phyloP scores from a whole-genome alignment of 768 basidiomycete genomes.

The Coprinellus micaceus region DNA sequence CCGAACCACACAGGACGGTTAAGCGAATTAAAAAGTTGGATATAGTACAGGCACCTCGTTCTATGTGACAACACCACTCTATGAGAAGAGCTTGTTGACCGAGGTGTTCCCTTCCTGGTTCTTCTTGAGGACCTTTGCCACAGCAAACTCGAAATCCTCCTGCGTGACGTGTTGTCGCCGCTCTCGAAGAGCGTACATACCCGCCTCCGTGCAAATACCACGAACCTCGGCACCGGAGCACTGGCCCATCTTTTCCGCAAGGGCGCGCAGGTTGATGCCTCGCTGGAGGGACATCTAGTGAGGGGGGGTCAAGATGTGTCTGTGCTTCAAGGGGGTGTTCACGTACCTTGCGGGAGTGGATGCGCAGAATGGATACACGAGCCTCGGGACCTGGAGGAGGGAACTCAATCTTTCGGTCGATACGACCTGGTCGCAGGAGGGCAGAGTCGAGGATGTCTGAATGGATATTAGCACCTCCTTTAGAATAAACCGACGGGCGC shows the following conservation, averaged over 20 bases:
- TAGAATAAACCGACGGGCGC: not conserved
- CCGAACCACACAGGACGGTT: no score
- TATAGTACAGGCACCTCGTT: no score
- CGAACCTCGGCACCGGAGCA: constrained; percentile 97
- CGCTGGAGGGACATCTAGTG: constrained; percentile 92
- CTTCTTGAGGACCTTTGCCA: constrained; percentile 96
- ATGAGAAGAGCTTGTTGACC: constrained; percentile 91
- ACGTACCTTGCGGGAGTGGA: constrained; percentile 88
- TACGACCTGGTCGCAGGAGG: constrained; percentile 88
- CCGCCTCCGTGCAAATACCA: constrained; percentile 97
- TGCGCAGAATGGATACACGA: constrained; percentile 93
- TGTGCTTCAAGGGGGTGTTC: not conserved
- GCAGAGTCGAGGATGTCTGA: constrained; percentile 93
- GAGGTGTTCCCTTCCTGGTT: constrained; percentile 94
- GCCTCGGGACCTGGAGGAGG: constrained; percentile 97
- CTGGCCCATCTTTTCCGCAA: constrained; percentile 99
- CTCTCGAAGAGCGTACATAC: constrained; percentile 97
- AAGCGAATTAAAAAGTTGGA: no score
- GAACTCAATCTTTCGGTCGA: constrained; percentile 96
- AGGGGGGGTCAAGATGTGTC: not conserved
- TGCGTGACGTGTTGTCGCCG: constrained; percentile 96
- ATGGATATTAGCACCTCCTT: not conserved
- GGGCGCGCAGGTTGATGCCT: constrained; percentile 91
- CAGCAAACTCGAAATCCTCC: constrained; percentile 98
- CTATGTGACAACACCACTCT: constrained; percentile 31